Evolutionary conservation across 176 grass and related monocot genomes (phyloP), one percentile per base, ranked within the genome.

Genomic region (Puccinellia tenuiflora): DNA sequence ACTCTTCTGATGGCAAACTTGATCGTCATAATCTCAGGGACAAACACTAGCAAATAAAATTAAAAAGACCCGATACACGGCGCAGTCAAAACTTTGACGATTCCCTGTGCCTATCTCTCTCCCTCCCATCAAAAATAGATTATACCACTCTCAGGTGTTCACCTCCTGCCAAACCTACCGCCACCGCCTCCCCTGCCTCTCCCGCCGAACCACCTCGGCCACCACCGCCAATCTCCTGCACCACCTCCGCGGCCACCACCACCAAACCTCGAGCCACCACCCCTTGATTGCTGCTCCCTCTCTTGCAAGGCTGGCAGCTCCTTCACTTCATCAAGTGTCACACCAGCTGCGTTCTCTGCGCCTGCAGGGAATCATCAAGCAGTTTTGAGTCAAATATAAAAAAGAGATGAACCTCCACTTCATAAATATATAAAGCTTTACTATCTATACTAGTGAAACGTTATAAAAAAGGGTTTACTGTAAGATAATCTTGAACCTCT

Each of bases 271-370:
- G 67, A 69, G 21, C 67, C 67, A 0, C 69, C 69, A 7, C 89
- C 85, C 33, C 66, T 86, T 40, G 88, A 79, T 75, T 92, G 81
- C 0, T 99, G 81, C 0, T 99, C 91, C 57, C 53, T 94, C 29
- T 94, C 93, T 87, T 99, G 97, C 88, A 99, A 84, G 11, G 91
- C 81, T 69, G 97, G 93, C 85, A 99, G 20, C 18, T 81, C 78
- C 71, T 87, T 86, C 75, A 94, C 55, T 77, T 96, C 91, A 80
- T 96, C 93, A 25, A 99, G 68, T 34, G 93, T 89, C 30, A 92
- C 85, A 73, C 86, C 90, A 14, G 89, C 37, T 0, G 87, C 97
- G 5, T 86, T 99, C 61, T 96, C 79, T 8, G 91, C 75, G 26
- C 80, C 97, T 96, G 52, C 40, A 53, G 4, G 37, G 21, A 17